A percentile compares a stretch with the other conserved stretches of the same genome.
Evolutionary conservation across 177 flowering plant species (phyloP).

Genomic region (Vitis hybrid): DNA sequence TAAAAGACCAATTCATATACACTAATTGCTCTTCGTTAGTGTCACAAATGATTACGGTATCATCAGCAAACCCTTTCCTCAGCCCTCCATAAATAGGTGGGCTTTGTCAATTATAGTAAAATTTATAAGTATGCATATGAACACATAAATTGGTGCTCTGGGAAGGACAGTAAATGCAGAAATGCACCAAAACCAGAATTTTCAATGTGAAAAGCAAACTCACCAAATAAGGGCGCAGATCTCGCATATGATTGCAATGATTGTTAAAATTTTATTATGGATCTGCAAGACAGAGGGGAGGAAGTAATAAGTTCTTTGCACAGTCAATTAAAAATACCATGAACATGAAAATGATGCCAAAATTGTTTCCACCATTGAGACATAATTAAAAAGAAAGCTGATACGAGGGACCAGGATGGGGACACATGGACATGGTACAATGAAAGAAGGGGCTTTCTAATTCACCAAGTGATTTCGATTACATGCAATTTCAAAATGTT

Average conservation of each 20-base stretch:
- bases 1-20: too few relatives aligned
- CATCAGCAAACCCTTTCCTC: neutral
- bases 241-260: conserved; percentile 77
- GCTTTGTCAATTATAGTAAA: neutral
- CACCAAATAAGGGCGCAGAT: conserved; percentile 90
- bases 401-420: too few relatives aligned
- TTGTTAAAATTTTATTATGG: conserved; percentile 80
- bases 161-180: neutral
- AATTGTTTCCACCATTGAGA: neutral
- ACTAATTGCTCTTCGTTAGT: too few relatives aligned
- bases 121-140: neutral
- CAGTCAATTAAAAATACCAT: neutral
- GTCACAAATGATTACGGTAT: neutral
- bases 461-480: too few relatives aligned
- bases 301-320: neutral
- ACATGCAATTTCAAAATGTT: too few relatives aligned
- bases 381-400: neutral
- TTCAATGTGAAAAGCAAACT: conserved; percentile 20
- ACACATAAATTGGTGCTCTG: too few relatives aligned
- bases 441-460: too few relatives aligned
- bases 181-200: neutral
- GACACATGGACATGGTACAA: too few relatives aligned
- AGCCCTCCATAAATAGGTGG: neutral
- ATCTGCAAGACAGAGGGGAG: conserved; percentile 52
- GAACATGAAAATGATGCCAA: neutral